Base-by-base conservation (phyloP, 257 asterid genomes). In the Ophiorrhiza pumila region DNA sequence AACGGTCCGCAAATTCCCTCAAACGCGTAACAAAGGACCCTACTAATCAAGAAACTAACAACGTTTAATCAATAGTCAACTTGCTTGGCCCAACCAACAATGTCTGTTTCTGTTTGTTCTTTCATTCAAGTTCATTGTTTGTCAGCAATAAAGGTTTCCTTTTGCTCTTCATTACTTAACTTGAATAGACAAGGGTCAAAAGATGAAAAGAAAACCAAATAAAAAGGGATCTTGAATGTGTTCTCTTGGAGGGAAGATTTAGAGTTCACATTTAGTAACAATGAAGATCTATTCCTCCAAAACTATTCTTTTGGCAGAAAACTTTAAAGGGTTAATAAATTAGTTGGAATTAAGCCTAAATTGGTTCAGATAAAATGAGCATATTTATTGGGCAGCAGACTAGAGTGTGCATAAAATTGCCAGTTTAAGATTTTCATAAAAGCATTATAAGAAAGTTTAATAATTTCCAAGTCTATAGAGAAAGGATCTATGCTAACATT, bases 1-100 rank as follows among this genome's bases (percentile, higher is more conserved):
- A 89, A 89, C 92, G 92, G 95, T 83, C 65, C 74, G 47, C 5
- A 37, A 74, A 65, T 68, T 43, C 71, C 76, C 71, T 70, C 49
- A 76, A 75, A 81, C 78, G 79, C 76, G 79, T 50, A 69, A 45
- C 9, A n/a, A 53, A 14, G 49, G 81, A 50, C 67, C 81, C 83
- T 58, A 53, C 27, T 15, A 63, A 43, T 68, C 69, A 37, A 78
- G 74, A 68, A 59, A 67, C 41, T 52, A 59, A 35, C 46, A 59
- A 71, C 25, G 49, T 42, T 71, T 42, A 15, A 71, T 32, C 64
- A 65, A 60, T 34, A 74, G 73, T 71, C 80, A 65, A 77, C 71
- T 58, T 74, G 64, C 49, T 37, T 49, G 87, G 81, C 76, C 77
- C 76, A 82, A 77, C 91, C 65, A 68, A 39, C 80, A 72, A 47